These are phyloP conservation scores for Thelephora terrestris DNA, from an alignment of 1,284 basidiomycete genomes.

Conservation along the genomic window DNA sequence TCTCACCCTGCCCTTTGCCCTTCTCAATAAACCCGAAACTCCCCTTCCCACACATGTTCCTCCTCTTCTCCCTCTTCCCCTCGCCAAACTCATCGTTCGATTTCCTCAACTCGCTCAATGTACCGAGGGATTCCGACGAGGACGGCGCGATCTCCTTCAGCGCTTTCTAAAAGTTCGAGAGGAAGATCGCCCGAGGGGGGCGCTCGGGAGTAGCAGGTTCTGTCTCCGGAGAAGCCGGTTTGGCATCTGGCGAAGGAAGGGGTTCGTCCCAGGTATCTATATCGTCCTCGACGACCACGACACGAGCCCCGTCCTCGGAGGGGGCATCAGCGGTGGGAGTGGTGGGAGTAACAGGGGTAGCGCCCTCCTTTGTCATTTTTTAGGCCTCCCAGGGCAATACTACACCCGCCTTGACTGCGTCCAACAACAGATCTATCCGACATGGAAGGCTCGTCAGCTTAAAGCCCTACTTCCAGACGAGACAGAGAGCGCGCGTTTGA, in stretches of 20 bases:
- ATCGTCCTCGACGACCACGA: too few species aligned
- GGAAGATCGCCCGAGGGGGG: slow-evolving; percentile 35
- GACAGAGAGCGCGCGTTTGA: slow-evolving; percentile 63
- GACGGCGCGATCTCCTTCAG: slow-evolving; percentile 82
- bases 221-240: slow-evolving; percentile 2
- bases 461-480: slow-evolving; percentile 8
- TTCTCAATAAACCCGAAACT: slow-evolving; percentile 59
- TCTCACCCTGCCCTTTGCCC: slow-evolving; percentile 26
- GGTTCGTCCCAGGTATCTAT: neutral
- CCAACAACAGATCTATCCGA: slow-evolving; percentile 68
- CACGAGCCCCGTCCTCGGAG: too few species aligned
- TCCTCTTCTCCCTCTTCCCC: slow-evolving; percentile 49
- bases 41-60: slow-evolving; percentile 66
- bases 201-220: neutral
- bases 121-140: slow-evolving; percentile 72
- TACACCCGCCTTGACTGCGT: slow-evolving; percentile 79
- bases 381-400: slow-evolving; percentile 55
- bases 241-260: slow-evolving; percentile 4
- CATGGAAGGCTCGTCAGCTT: slow-evolving; percentile 11
- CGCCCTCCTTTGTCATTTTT: slow-evolving; percentile 1
- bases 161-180: slow-evolving; percentile 71
- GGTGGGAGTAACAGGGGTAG: too few species aligned
- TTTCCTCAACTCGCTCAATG: slow-evolving; percentile 71
- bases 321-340: too few species aligned
- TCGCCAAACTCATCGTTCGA: slow-evolving; percentile 94